Evolutionary conservation across 2,329 filamentous ascomycete species (phyloP).

Genomic region (Paraphoma sp.): DNA sequence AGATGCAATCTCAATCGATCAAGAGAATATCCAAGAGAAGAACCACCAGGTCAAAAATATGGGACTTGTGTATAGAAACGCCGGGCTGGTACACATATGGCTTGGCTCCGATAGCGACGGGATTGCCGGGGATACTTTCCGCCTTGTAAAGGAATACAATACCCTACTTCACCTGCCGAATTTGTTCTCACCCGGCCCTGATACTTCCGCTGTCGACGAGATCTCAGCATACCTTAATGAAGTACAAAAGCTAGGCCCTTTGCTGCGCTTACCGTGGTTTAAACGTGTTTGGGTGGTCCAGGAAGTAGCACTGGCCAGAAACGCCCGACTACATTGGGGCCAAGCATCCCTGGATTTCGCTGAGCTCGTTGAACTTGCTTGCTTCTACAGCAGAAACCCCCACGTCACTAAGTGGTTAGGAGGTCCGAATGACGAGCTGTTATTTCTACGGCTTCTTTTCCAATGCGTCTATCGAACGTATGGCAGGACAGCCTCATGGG

Average conservation of each 20-base stretch:
- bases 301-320: neutral
- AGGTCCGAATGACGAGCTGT: neutral
- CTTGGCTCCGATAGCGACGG: neutral
- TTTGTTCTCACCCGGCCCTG: no score
- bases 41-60: neutral
- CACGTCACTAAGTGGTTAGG: neutral
- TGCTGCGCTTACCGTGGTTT: neutral
- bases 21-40: neutral
- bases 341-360: neutral
- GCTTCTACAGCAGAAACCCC: neutral
- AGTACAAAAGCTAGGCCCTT: neutral
- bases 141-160: neutral
- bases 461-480: neutral
- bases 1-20: neutral
- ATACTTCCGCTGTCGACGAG: no score
- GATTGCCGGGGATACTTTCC: neutral
- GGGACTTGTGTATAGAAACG: neutral
- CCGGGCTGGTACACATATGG: neutral
- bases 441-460: neutral
- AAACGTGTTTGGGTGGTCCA: neutral
- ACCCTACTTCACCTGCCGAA: neutral
- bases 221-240: neutral
- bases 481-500: neutral
- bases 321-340: neutral
- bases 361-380: neutral